phyloP scores from a whole-genome alignment of 78 protist species.

The Dictyostelium brefeldianum region DNA sequence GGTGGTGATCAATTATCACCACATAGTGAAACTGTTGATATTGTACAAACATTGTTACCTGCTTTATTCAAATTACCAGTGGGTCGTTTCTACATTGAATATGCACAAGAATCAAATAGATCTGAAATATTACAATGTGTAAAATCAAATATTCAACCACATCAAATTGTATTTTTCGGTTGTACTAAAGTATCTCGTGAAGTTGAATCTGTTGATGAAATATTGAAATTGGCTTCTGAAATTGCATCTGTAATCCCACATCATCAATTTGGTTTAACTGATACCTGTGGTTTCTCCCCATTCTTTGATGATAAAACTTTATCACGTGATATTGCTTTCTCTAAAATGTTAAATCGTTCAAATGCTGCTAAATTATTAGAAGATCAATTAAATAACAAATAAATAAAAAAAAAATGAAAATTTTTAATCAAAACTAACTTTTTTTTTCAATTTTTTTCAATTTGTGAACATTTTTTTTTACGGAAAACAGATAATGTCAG shows the following conservation, averaged over 20 bases:
- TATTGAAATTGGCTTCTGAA: not conserved
- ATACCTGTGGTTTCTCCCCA: constrained; percentile 59
- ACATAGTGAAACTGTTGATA: not conserved
- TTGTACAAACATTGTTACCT: not conserved
- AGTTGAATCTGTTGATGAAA: constrained; percentile 52
- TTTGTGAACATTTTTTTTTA: too few species aligned
- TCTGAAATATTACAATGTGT: not conserved
- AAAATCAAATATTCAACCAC: not conserved
- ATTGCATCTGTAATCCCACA: not conserved
- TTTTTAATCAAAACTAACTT: too few species aligned
- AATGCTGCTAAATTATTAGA: not conserved
- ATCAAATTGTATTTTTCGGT: constrained; percentile 47
- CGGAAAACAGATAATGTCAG: too few species aligned
- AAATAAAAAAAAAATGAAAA: too few species aligned
- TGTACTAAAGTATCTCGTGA: not conserved
- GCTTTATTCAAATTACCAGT: not conserved
- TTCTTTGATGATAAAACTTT: constrained; percentile 36
- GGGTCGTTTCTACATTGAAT: constrained; percentile 24
- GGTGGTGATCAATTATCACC: constrained; percentile 41
- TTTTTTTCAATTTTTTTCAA: too few species aligned
- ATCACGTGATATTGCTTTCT: constrained; percentile 1
- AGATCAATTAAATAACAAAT: too few species aligned
- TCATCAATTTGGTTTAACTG: constrained; percentile 24
- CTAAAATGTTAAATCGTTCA: constrained; percentile 26
- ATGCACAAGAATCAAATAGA: not conserved